Conservation (phyloP, 805 yeast genomes). For the Ogataea sp. region DNA sequence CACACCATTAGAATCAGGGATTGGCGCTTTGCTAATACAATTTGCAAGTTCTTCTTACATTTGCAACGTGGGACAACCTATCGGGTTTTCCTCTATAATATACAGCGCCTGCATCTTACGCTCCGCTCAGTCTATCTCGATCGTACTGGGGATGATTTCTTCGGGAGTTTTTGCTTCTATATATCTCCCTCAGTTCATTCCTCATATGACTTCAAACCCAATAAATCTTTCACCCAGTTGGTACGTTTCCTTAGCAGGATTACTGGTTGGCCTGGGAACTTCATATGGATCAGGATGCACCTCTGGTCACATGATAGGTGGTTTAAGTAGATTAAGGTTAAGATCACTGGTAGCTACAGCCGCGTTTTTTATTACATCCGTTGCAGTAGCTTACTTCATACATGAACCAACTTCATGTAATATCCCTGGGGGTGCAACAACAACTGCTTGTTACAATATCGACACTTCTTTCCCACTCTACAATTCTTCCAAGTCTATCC, state of each 20-base stretch:
- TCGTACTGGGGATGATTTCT: constrained; percentile 27
- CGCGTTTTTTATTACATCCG: constrained; percentile 28
- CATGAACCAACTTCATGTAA: constrained; percentile 2
- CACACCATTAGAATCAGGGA: constrained; percentile 33
- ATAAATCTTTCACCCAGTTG: background rate
- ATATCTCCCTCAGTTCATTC: constrained; percentile 20
- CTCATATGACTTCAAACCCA: background rate
- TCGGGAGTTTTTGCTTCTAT: constrained; percentile 18
- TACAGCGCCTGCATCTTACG: constrained; percentile 23
- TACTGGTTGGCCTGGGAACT: constrained; percentile 40
- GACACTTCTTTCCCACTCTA: constrained; percentile 12
- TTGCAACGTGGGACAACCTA: constrained; percentile 28
- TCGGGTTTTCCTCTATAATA: constrained; percentile 40
- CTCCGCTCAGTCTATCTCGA: constrained; percentile 18
- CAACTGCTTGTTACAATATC: constrained; percentile 9
- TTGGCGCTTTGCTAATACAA: constrained; percentile 42
- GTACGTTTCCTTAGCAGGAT: constrained; percentile 24
- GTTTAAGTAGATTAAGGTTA: constrained; percentile 36
- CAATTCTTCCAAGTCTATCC: constrained; percentile 5
- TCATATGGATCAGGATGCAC: constrained; percentile 43
- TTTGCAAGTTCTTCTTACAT: constrained; percentile 35
- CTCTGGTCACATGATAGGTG: constrained; percentile 47
- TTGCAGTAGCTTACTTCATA: constrained; percentile 9
- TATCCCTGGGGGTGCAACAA: background rate
- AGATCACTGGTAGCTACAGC: constrained; percentile 39